Evolutionary conservation across 2,329 filamentous ascomycete genomes (phyloP).

Genomic region (Stemphylium beticola): DNA sequence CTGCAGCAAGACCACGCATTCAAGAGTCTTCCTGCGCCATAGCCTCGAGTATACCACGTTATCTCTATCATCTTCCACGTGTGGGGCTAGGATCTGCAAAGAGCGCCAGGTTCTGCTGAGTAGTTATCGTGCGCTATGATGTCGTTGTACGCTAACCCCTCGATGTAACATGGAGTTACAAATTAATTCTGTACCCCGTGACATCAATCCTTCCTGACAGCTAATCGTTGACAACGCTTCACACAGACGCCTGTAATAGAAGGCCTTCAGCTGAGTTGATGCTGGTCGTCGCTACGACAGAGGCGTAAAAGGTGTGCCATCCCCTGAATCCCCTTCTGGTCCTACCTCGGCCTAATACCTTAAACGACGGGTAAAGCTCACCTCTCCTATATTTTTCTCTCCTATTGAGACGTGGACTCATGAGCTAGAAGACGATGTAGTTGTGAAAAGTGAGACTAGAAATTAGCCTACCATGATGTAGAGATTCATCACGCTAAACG

Average conservation of each 20-base stretch:
- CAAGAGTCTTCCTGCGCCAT: no score
- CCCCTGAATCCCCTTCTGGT: slow-evolving; percentile 6
- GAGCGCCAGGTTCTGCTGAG: background rate
- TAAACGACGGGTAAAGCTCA: slow-evolving; percentile 1
- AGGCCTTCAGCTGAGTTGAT: background rate
- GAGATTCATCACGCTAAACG: no score
- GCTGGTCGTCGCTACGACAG: slow-evolving; percentile 2
- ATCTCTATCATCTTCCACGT: background rate
- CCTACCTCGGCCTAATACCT: background rate
- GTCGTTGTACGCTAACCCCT: background rate
- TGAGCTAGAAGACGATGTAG: no score
- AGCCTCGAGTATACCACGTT: background rate
- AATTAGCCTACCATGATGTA: no score
- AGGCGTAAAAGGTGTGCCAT: slow-evolving; percentile 3
- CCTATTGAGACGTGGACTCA: background rate
- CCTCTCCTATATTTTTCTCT: background rate
- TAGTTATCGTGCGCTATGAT: background rate
- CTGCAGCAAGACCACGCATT: no score
- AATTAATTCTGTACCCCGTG: background rate
- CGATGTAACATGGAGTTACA: background rate
- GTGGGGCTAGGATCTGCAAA: background rate
- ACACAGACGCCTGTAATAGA: background rate
- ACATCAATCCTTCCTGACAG: background rate
- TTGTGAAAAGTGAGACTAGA: no score
- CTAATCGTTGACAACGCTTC: background rate